A percentile compares a stretch with the other conserved stretches of the same genome.
phyloP scores from a whole-genome alignment of 495 filamentous ascomycete species.

The Aspergillus saccharolyticus region DNA sequence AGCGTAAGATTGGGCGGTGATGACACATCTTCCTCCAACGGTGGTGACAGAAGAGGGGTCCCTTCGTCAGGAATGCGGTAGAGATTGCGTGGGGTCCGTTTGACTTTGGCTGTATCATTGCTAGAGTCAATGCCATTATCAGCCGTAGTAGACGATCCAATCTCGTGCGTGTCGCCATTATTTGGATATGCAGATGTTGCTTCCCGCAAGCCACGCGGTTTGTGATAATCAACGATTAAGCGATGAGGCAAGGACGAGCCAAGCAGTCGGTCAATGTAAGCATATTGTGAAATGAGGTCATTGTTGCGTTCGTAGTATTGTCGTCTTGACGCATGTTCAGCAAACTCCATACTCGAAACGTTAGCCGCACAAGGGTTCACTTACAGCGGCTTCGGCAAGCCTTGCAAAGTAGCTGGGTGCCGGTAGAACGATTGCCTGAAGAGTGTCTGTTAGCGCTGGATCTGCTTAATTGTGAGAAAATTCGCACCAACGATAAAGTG shows the following conservation, averaged over 20 bases:
- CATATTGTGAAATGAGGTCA: slow-evolving; percentile 75
- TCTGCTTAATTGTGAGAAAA: background rate
- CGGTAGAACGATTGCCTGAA: slow-evolving; percentile 34
- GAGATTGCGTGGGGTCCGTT: slow-evolving; percentile 74
- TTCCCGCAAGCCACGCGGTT: background rate
- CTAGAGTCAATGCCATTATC: background rate
- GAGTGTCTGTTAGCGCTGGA: background rate
- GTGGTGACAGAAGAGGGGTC: slow-evolving; percentile 52
- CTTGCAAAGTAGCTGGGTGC: slow-evolving; percentile 24
- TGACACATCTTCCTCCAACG: slow-evolving; percentile 28
- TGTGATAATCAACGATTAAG: slow-evolving; percentile 78
- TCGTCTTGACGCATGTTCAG: slow-evolving; percentile 32
- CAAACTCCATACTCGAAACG: background rate
- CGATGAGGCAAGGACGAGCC: slow-evolving; percentile 83
- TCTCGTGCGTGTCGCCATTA: background rate
- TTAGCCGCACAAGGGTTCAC: background rate
- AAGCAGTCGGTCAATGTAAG: slow-evolving; percentile 86
- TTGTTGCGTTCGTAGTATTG: slow-evolving; percentile 84
- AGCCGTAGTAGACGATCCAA: slow-evolving; percentile 10
- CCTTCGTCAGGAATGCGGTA: slow-evolving; percentile 71
- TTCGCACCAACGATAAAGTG: slow-evolving; percentile 35
- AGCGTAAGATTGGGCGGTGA: slow-evolving; percentile 34
- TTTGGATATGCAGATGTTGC: slow-evolving; percentile 17
- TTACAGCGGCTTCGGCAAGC: slow-evolving; percentile 28
- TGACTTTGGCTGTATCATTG: slow-evolving; percentile 44